Evolutionary conservation across 192 early-diverging fungal genomes (phyloP).

Genomic region (Backusella tarrabulga): DNA sequence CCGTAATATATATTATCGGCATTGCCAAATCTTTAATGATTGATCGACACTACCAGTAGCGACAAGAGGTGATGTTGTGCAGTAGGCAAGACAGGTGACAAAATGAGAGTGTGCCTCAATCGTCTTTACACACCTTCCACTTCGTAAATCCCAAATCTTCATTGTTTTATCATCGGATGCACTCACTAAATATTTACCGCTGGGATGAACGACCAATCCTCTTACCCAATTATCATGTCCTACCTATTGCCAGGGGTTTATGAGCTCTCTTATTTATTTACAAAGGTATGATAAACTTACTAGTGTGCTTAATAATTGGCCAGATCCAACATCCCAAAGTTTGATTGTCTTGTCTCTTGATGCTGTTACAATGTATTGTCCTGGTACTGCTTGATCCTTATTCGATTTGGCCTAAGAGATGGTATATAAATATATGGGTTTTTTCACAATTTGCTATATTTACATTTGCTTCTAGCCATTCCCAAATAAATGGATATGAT

Average conservation of each 20-base stretch:
- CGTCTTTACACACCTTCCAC: conserved; percentile 78
- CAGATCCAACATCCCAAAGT: conserved; percentile 73
- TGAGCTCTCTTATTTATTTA: not conserved
- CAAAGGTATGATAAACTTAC: conserved; percentile 38
- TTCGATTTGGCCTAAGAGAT: conserved; percentile 35
- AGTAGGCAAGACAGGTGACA: conserved; percentile 80
- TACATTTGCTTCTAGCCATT: conserved; percentile 66
- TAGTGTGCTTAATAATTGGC: conserved; percentile 74
- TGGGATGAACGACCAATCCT: conserved; percentile 79
- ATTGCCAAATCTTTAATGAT: conserved; percentile 75
- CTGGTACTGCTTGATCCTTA: conserved; percentile 50
- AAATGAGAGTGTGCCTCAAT: conserved; percentile 89
- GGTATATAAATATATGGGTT: not conserved
- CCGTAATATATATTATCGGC: conserved; percentile 40
- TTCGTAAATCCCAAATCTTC: conserved; percentile 84
- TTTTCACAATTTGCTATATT: not conserved
- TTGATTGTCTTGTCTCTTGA: conserved; percentile 91
- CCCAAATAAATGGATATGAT: conserved; percentile 64
- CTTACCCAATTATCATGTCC: conserved; percentile 96
- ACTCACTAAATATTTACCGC: conserved; percentile 77
- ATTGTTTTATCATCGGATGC: conserved; percentile 92
- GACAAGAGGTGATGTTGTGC: conserved; percentile 62
- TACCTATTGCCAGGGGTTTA: conserved; percentile 38
- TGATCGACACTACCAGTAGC: conserved; percentile 88
- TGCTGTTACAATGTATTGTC: conserved; percentile 75